phyloP scores from a whole-genome alignment of 495 filamentous ascomycete genomes.

The Peziza echinospora region DNA sequence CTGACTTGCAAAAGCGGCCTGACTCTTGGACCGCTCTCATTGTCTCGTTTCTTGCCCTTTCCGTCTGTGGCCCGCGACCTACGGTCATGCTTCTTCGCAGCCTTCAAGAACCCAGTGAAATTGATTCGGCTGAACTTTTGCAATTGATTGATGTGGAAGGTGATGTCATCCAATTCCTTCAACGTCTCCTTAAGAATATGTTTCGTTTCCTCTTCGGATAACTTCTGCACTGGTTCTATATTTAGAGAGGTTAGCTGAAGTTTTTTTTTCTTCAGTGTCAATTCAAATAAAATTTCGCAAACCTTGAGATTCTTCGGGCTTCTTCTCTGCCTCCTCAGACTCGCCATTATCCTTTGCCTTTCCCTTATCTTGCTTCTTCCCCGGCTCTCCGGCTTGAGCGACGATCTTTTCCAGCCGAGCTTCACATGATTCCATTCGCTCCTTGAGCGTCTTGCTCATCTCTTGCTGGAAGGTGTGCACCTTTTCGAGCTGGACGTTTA shows the following conservation, averaged over 20 bases:
- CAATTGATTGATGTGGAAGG: conserved; percentile 73
- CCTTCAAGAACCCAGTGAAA: conserved; percentile 93
- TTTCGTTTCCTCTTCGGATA: conserved; percentile 25
- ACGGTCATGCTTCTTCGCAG: conserved; percentile 94
- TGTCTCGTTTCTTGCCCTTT: conserved; percentile 15
- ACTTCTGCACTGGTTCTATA: conserved; percentile 1
- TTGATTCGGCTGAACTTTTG: conserved; percentile 92
- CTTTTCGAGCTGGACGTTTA: conserved; percentile 89
- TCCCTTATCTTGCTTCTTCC: conserved; percentile 2
- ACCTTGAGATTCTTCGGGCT: not conserved
- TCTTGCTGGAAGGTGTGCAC: conserved; percentile 73
- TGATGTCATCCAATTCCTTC: conserved; percentile 62
- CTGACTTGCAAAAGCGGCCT: conserved; percentile 76
- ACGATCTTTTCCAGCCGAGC: conserved; percentile 29
- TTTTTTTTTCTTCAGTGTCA: too few relatives aligned
- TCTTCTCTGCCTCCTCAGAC: conserved; percentile 8
- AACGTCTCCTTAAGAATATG: conserved; percentile 44
- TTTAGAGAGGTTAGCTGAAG: too few relatives aligned
- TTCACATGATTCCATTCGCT: conserved; percentile 29
- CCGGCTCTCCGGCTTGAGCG: not conserved
- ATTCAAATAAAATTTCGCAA: not conserved
- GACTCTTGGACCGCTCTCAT: conserved; percentile 35
- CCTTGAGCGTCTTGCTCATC: conserved; percentile 43
- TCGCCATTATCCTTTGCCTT: conserved; percentile 14
- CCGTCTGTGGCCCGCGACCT: conserved; percentile 42